Percentiles rank a stretch among this genome's conserved stretches.
phyloP scores from a whole-genome alignment of 2,329 filamentous ascomycete genomes.

The Septoria linicola region DNA sequence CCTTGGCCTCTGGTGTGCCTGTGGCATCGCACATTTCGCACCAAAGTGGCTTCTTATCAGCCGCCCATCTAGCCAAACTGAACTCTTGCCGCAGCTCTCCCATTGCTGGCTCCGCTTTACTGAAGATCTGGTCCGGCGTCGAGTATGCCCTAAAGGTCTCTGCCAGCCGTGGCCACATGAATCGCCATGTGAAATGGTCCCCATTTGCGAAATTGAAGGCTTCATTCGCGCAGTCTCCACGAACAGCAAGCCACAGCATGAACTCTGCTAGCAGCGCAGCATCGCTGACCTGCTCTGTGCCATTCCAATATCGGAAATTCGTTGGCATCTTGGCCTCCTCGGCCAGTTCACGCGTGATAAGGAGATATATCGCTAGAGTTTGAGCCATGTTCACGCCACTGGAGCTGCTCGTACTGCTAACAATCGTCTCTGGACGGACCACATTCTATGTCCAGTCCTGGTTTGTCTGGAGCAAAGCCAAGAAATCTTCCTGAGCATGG shows the following conservation, averaged over 20 bases:
- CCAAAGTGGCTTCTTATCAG: conserved; percentile 44
- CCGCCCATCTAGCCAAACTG: conserved; percentile 45
- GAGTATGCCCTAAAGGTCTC: conserved; percentile 37
- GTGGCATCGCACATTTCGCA: conserved; percentile 37
- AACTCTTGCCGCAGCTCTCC: conserved; percentile 42
- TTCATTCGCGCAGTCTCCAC: conserved; percentile 38
- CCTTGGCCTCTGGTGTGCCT: conserved; percentile 38
- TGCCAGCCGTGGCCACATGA: conserved; percentile 45
- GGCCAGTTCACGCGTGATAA: conserved; percentile 39
- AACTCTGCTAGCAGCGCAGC: conserved; percentile 40
- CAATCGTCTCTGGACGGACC: conserved; percentile 33
- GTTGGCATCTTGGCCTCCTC: conserved; percentile 40
- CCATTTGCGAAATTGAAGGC: conserved; percentile 47
- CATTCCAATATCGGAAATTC: conserved; percentile 37
- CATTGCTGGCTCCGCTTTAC: conserved; percentile 29
- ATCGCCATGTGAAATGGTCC: conserved; percentile 41
- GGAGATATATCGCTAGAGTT: conserved; percentile 44
- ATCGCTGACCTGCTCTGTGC: conserved; percentile 39
- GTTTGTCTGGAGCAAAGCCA: conserved; percentile 27
- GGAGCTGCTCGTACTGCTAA: conserved; percentile 36
- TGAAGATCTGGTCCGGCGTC: conserved; percentile 17
- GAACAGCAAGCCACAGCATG: conserved; percentile 40
- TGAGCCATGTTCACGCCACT: conserved; percentile 45
- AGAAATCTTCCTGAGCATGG: conserved; percentile 23
- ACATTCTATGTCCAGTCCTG: conserved; percentile 35